A percentile compares a stretch with the other conserved stretches of the same genome.
Evolutionary conservation across 495 filamentous ascomycete species (phyloP).

Genomic region (Xylaria acuta): DNA sequence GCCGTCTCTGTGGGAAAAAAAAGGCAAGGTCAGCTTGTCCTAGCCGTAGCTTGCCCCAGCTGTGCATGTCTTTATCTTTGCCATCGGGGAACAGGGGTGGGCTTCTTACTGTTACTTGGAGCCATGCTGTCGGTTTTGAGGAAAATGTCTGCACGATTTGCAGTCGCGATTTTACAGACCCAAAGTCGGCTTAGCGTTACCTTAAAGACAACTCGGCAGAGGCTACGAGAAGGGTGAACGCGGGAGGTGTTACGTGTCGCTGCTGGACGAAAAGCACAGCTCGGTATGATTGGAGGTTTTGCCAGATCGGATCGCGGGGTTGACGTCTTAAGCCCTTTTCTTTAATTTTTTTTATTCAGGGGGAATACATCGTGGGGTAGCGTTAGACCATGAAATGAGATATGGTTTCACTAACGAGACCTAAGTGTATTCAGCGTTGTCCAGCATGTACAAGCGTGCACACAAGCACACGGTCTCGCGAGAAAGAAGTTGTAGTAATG

Average conservation of each 20-base stretch:
- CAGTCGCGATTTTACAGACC: conserved; percentile 3
- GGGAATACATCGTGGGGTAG: conserved; percentile 24
- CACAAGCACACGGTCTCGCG: not conserved
- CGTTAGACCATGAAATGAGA: conserved; percentile 3
- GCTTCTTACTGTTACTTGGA: conserved; percentile 48
- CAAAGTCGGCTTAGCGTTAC: not conserved
- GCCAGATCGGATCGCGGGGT: conserved; percentile 21
- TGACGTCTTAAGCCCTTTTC: not conserved
- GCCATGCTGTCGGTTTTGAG: conserved; percentile 43
- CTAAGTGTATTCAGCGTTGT: not conserved
- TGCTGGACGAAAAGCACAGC: conserved; percentile 2
- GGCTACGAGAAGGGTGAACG: not conserved
- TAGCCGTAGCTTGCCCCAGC: not conserved
- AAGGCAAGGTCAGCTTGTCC: conserved; percentile 11
- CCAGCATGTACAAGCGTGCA: not conserved
- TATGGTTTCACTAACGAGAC: not conserved
- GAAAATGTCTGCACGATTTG: conserved; percentile 8
- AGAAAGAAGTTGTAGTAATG: conserved; percentile 3
- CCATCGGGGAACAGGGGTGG: not conserved
- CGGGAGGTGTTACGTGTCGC: conserved; percentile 17
- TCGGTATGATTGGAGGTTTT: not conserved
- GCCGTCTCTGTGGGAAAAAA: conserved; percentile 49
- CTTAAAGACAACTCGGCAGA: not conserved
- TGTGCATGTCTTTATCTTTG: not conserved
- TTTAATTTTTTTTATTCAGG: conserved; percentile 20